Percentiles rank a stretch among this genome's conserved stretches.
These are phyloP conservation scores for Phytopythium helicoides DNA, from an alignment of 352 stramenopile species.

Conservation along the genomic window DNA sequence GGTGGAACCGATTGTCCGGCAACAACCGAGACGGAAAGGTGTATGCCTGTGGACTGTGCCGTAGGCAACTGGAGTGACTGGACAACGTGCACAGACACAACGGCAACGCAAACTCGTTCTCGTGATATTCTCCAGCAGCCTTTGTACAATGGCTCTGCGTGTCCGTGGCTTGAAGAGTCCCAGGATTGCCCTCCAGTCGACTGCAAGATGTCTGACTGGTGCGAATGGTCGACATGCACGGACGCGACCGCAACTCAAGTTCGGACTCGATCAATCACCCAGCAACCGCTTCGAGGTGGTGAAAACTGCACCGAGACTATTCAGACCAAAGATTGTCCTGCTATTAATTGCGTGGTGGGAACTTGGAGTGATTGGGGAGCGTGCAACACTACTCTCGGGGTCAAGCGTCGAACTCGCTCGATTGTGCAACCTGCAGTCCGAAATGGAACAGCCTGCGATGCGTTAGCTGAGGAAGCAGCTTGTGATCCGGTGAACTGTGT, in stretches of 20 bases:
- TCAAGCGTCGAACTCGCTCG: slow-evolving; percentile 21
- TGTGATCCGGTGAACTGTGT: slow-evolving; percentile 45
- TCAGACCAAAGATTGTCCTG: slow-evolving; percentile 32
- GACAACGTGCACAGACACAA: slow-evolving; percentile 26
- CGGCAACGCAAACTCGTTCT: slow-evolving; percentile 20
- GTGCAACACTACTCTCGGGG: slow-evolving; percentile 22
- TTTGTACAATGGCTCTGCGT: slow-evolving; percentile 27
- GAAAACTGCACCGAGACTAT: slow-evolving; percentile 21
- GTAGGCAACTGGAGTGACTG: slow-evolving; percentile 39
- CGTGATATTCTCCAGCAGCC: slow-evolving; percentile 19
- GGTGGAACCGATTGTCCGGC: slow-evolving; percentile 39
- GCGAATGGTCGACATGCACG: slow-evolving; percentile 42
- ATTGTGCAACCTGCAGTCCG: slow-evolving; percentile 24
- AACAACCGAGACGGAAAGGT: slow-evolving; percentile 31
- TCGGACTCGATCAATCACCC: slow-evolving; percentile 31
- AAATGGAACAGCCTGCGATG: slow-evolving; percentile 23
- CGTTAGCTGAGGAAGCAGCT: slow-evolving; percentile 20
- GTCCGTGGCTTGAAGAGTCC: slow-evolving; percentile 22
- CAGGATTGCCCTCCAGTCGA: slow-evolving; percentile 43
- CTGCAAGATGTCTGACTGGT: slow-evolving; percentile 38
- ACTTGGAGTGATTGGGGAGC: slow-evolving; percentile 23
- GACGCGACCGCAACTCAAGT: slow-evolving; percentile 39
- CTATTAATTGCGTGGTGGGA: slow-evolving; percentile 43
- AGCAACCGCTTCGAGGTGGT: slow-evolving; percentile 34
- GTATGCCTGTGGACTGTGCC: slow-evolving; percentile 31